Base-by-base conservation (phyloP, 257 asterid species). In the Jaltomata sinuosa region DNA sequence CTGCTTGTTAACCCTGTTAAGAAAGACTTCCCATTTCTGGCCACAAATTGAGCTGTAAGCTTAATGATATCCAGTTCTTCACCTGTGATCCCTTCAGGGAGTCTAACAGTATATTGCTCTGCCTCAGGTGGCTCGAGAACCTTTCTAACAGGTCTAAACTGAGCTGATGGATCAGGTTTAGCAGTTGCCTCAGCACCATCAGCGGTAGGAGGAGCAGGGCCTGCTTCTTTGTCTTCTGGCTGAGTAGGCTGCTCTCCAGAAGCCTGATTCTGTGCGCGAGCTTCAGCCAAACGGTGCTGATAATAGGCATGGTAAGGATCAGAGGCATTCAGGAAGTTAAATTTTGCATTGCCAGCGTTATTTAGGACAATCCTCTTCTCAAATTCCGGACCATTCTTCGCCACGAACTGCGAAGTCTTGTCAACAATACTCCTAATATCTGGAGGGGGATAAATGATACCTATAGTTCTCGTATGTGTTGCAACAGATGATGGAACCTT, bases 11-110 rank as follows among this genome's bases (percentile, higher is more conserved):
- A 84, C 77, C 99, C 99, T 36, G 97, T 91, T 91, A 96, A 87
- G 87, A 96, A 94, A 2, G 95, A 91, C 89, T 92, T 96, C 80
- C 98, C 99, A 69, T 96, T 96, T 54, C 97, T 86, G 1, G 98
- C 98, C 53, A 93, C 99, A 90, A 96, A 96, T 91, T 96, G 98
- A 8, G 99, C 98, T 53, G 99, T 94, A 80, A 96, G 98, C 88
- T 92, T 94, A 82, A 94, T 93, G 59, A 94, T 96, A 88, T 96
- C 98, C 86, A 96, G 84, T 72, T 96, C 99, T 91, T 93, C 98
- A 62, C 97, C 95, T 0, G 98, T 93, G 71, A 94, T 94, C 61
- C 98, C 99, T 87, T 94, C 99, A 83, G 97, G 99, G 62, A 96
- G 96, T 82, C 93, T 87, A 62, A 96, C 98, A 14, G 98, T 93